Conservation (phyloP, 1,139 yeast genomes). For the Nakaseomyces kungkrabaensis region DNA sequence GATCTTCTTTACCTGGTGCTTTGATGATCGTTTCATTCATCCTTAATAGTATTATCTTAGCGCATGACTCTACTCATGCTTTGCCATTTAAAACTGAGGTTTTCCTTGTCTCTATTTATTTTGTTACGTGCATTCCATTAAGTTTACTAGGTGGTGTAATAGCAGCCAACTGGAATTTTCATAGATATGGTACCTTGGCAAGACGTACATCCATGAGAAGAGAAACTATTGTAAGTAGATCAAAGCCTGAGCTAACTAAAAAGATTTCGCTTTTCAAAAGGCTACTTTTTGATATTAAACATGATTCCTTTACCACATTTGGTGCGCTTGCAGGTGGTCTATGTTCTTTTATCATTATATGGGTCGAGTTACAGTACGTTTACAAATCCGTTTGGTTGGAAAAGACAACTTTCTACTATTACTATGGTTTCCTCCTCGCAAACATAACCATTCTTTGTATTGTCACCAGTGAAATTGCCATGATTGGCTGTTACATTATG, state of each 20-base stretch:
- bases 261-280: background rate
- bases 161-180: constrained; percentile 34
- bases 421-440: constrained; percentile 66
- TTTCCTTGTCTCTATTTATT: constrained; percentile 47
- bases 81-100: constrained; percentile 67
- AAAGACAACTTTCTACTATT: constrained; percentile 66
- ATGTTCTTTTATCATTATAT: constrained; percentile 28
- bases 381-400: constrained; percentile 75
- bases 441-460: constrained; percentile 51
- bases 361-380: constrained; percentile 64
- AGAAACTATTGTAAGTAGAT: background rate
- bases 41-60: constrained; percentile 65
- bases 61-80: constrained; percentile 65
- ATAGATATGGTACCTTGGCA: background rate
- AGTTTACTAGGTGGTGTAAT: constrained; percentile 61
- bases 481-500: constrained; percentile 58
- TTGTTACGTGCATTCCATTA: constrained; percentile 61
- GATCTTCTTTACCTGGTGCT: constrained; percentile 52
- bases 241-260: background rate
- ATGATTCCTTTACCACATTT: constrained; percentile 4
- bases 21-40: constrained; percentile 44
- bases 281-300: background rate
- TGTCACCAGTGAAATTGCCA: constrained; percentile 63
- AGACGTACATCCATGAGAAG: background rate
- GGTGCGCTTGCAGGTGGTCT: constrained; percentile 9